phyloP scores from a whole-genome alignment of 495 filamentous ascomycete genomes.

The Diplogelasinospora grovesii region DNA sequence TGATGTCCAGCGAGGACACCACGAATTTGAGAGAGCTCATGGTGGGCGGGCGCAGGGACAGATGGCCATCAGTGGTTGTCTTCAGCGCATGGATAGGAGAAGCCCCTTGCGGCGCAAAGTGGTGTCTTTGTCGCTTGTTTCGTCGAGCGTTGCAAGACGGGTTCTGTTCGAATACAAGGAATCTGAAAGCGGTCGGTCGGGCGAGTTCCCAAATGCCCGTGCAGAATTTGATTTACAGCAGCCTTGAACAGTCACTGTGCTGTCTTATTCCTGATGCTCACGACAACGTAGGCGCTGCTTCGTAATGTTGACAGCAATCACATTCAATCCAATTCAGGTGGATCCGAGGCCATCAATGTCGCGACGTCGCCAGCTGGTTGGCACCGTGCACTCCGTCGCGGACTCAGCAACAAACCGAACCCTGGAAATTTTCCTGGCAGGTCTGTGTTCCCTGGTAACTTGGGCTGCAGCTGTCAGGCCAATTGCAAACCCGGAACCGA shows the following conservation, averaged over 20 bases:
- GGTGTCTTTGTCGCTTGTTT: conserved; percentile 7
- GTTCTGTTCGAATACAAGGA: neutral
- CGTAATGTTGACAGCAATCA: conserved; percentile 8
- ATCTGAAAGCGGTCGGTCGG: too few relatives aligned
- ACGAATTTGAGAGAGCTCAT: conserved; percentile 95
- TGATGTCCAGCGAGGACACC: conserved; percentile 82
- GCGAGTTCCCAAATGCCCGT: too few relatives aligned
- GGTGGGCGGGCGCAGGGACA: conserved; percentile 39
- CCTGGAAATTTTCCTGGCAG: neutral
- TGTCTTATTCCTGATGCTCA: too few relatives aligned
- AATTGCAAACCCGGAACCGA: too few relatives aligned
- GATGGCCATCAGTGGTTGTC: conserved; percentile 29
- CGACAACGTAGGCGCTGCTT: too few relatives aligned
- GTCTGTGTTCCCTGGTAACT: neutral
- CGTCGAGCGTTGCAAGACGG: too few relatives aligned
- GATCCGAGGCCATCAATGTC: too few relatives aligned
- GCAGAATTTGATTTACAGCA: too few relatives aligned
- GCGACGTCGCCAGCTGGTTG: conserved; percentile 1
- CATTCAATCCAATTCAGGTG: conserved; percentile 4
- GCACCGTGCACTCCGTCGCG: too few relatives aligned
- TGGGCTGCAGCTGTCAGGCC: too few relatives aligned
- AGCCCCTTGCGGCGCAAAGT: too few relatives aligned
- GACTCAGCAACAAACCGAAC: too few relatives aligned
- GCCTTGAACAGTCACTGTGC: neutral
- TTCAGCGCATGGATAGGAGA: conserved; percentile 23